Evolutionary conservation across 2,329 filamentous ascomycete genomes (phyloP).

Genomic region (Epichloe sibirici): DNA sequence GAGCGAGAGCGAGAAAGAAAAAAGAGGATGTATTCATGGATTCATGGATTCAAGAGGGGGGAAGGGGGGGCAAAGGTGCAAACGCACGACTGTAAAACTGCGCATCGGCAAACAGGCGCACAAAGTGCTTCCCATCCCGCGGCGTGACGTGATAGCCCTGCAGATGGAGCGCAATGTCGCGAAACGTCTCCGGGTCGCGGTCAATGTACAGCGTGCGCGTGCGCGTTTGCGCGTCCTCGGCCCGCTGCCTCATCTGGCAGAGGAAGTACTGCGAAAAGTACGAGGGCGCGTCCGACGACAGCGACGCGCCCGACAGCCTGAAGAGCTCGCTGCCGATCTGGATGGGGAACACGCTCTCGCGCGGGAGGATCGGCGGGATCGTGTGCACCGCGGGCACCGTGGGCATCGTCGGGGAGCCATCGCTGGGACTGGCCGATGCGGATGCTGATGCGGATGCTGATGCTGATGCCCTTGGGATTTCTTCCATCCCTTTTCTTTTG

Average conservation of each 20-base stretch:
- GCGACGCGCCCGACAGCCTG: slow-evolving; percentile 59
- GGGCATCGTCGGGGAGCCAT: slow-evolving; percentile 8
- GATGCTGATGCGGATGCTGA: no score
- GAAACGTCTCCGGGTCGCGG: slow-evolving; percentile 78
- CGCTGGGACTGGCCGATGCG: slow-evolving; percentile 11
- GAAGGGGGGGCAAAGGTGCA: neutral
- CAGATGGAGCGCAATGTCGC: slow-evolving; percentile 78
- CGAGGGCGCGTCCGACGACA: slow-evolving; percentile 75
- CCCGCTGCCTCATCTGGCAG: slow-evolving; percentile 56
- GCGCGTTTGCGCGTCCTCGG: slow-evolving; percentile 49
- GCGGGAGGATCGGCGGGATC: slow-evolving; percentile 49
- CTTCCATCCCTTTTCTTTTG: no score
- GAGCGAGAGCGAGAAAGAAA: neutral
- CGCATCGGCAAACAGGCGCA: slow-evolving; percentile 84
- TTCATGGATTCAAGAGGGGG: no score
- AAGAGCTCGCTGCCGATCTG: slow-evolving; percentile 63
- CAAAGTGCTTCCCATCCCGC: slow-evolving; percentile 73
- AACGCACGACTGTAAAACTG: slow-evolving; percentile 78
- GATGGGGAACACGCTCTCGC: slow-evolving; percentile 62
- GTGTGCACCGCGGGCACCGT: slow-evolving; percentile 21
- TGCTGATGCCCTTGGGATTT: slow-evolving; percentile 11
- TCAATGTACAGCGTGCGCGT: slow-evolving; percentile 89
- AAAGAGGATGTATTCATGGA: neutral
- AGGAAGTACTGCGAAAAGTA: slow-evolving; percentile 94
- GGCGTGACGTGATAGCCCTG: slow-evolving; percentile 85